Conservation (phyloP, 106 monocot genomes). For the Dendrobium nobile region DNA sequence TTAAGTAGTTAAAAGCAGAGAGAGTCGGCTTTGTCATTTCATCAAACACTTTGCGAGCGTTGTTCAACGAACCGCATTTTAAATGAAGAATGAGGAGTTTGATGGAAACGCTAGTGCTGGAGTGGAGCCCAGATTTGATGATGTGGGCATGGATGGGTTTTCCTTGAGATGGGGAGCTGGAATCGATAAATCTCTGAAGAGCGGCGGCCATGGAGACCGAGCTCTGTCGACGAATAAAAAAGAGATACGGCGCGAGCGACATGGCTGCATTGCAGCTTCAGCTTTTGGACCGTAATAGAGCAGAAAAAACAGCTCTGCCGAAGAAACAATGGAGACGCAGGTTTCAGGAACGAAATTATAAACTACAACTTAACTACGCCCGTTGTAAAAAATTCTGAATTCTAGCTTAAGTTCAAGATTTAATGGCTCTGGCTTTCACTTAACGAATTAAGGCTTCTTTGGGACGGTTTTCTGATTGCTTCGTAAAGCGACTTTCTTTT, state of each 20-base stretch:
- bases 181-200: constrained; percentile 56
- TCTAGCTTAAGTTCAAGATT: too few relatives aligned
- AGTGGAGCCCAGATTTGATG: constrained; percentile 33
- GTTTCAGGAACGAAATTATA: too few relatives aligned
- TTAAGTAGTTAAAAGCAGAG: constrained; percentile 67
- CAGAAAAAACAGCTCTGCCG: not conserved
- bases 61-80: constrained; percentile 37
- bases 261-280: not conserved
- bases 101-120: constrained; percentile 47
- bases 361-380: too few relatives aligned
- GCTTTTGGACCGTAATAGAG: not conserved
- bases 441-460: too few relatives aligned
- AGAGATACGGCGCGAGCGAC: not conserved
- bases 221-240: not conserved
- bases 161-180: constrained; percentile 36
- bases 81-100: constrained; percentile 72
- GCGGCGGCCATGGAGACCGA: constrained; percentile 24
- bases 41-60: constrained; percentile 76
- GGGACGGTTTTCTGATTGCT: too few relatives aligned
- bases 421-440: too few relatives aligned
- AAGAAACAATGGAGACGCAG: too few relatives aligned
- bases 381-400: too few relatives aligned
- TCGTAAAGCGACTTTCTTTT: too few relatives aligned
- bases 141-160: constrained; percentile 36
- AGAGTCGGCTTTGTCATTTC: constrained; percentile 53